A percentile compares a stretch with the other conserved stretches of the same genome.
Evolutionary conservation across 176 grass and related monocot genomes (phyloP).

Genomic region (Dactylis glomerata): DNA sequence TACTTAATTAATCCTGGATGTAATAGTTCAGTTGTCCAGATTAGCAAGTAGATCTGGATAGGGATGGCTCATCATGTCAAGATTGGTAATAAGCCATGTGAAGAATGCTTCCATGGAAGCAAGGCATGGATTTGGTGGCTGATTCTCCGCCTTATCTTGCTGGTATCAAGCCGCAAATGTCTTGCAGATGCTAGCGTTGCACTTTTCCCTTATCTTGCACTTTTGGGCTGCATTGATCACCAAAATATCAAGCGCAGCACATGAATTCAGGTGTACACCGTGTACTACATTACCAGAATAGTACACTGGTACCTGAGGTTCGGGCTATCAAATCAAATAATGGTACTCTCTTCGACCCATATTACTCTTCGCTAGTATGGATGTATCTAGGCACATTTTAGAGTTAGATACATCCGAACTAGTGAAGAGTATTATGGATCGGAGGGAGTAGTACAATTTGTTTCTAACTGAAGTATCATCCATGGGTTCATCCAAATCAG

Average conservation of each 20-base stretch:
- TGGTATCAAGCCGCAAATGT: constrained; percentile 20
- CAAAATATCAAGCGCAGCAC: not conserved
- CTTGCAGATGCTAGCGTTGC: not conserved
- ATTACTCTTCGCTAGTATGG: too few relatives aligned
- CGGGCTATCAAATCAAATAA: too few relatives aligned
- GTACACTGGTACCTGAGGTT: too few relatives aligned
- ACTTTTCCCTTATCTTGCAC: constrained; percentile 9
- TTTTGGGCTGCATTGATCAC: not conserved
- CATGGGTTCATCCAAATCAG: too few relatives aligned
- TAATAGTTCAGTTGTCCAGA: constrained; percentile 1
- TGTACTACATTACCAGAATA: too few relatives aligned
- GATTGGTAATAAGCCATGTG: not conserved
- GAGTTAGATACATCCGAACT: too few relatives aligned
- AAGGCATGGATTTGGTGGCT: constrained; percentile 24
- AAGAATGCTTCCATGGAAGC: constrained; percentile 5
- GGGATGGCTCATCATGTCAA: too few relatives aligned
- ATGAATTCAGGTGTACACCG: not conserved
- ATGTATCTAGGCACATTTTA: too few relatives aligned
- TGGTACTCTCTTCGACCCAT: too few relatives aligned
- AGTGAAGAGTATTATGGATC: too few relatives aligned
- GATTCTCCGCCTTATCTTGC: not conserved
- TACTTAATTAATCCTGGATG: not conserved
- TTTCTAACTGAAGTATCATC: too few relatives aligned
- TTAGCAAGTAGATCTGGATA: not conserved
- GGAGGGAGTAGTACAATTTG: too few relatives aligned